Percentiles rank a stretch among this genome's conserved stretches.
Conservation (phyloP, 2,329 filamentous ascomycete species). For the Byssochlamys sp. region DNA sequence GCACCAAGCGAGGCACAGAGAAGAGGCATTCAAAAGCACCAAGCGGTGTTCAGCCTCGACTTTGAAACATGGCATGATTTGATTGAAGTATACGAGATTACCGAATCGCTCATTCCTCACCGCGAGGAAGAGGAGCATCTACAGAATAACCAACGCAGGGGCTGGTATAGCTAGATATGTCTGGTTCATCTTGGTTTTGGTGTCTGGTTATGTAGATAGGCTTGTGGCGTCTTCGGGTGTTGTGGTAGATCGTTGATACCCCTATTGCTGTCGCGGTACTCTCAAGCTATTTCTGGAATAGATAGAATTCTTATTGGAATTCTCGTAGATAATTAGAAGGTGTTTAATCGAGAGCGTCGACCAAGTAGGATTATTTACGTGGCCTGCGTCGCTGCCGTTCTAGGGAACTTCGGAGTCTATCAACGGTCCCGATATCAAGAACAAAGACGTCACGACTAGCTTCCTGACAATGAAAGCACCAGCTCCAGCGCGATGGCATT, state of each 20-base stretch:
- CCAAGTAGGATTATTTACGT: too few relatives aligned
- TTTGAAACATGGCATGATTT: constrained; percentile 73
- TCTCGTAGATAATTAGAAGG: too few relatives aligned
- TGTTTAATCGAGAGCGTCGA: too few relatives aligned
- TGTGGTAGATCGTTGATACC: constrained; percentile 1
- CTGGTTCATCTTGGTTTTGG: neutral
- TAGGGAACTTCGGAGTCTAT: neutral
- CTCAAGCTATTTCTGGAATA: neutral
- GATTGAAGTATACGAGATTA: constrained; percentile 65
- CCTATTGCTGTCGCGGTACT: neutral
- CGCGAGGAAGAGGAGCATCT: constrained; percentile 54
- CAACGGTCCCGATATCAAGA: neutral
- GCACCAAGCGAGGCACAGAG: constrained; percentile 39
- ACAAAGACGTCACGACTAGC: neutral
- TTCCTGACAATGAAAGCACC: neutral
- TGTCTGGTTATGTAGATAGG: neutral
- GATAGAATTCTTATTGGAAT: neutral
- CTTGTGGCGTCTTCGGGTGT: neutral
- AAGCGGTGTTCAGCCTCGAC: constrained; percentile 81
- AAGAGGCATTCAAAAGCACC: constrained; percentile 58
- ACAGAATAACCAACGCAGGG: constrained; percentile 41
- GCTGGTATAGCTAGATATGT: constrained; percentile 54
- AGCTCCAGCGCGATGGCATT: neutral
- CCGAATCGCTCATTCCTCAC: constrained; percentile 75
- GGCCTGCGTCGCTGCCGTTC: neutral